phyloP scores from a whole-genome alignment of 2,329 filamentous ascomycete genomes.

The Colletotrichum liriopes region DNA sequence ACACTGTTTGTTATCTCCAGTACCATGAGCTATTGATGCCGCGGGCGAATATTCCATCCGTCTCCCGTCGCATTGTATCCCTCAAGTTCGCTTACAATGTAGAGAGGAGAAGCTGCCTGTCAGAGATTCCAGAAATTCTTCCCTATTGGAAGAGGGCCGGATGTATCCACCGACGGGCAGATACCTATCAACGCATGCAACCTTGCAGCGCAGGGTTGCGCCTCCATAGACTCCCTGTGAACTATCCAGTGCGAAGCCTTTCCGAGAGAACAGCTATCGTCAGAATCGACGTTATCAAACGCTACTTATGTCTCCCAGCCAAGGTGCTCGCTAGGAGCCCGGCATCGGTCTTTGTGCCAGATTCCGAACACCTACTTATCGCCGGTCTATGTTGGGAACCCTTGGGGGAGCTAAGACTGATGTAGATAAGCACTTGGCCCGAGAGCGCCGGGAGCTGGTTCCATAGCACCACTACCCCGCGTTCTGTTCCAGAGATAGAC shows the following conservation, averaged over 20 bases:
- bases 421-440: constrained; percentile 5
- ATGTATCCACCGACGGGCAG: neutral
- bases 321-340: neutral
- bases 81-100: neutral
- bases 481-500: neutral
- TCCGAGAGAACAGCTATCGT: neutral
- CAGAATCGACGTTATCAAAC: neutral
- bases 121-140: neutral
- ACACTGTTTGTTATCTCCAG: neutral
- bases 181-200: neutral
- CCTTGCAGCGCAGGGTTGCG: neutral
- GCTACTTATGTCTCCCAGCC: neutral
- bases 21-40: neutral
- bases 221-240: neutral
- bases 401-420: neutral
- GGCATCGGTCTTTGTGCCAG: neutral
- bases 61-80: neutral
- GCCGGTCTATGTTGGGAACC: neutral
- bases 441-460: neutral
- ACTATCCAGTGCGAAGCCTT: neutral
- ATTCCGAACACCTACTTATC: constrained; percentile 8
- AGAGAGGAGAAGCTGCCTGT: neutral
- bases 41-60: neutral
- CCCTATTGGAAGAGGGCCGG: neutral
- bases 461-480: constrained; percentile 2